Evolutionary conservation across 352 stramenopile species (phyloP).

Genomic region (Phytophthora fragariae): DNA sequence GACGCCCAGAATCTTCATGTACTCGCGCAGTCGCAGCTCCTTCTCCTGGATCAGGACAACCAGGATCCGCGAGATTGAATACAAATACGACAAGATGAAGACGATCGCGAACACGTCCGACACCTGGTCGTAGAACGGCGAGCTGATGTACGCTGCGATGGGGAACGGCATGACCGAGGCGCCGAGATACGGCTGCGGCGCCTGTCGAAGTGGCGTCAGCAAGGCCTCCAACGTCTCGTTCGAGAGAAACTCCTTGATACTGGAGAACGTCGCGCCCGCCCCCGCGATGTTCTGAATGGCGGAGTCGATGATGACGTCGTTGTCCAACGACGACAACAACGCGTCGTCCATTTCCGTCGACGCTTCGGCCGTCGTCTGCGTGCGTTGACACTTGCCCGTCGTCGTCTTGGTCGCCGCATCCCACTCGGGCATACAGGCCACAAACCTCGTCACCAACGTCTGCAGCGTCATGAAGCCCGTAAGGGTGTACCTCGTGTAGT

Average conservation of each 20-base stretch:
- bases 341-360: conserved; percentile 41
- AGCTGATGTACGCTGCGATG: conserved; percentile 60
- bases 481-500: conserved; percentile 30
- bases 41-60: conserved; percentile 94
- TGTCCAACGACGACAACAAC: conserved; percentile 48
- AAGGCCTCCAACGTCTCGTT: conserved; percentile 47
- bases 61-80: conserved; percentile 87
- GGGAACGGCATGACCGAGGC: conserved; percentile 60
- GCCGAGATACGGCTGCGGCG: conserved; percentile 64
- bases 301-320: conserved; percentile 54
- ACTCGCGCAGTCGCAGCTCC: conserved; percentile 91
- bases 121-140: conserved; percentile 79
- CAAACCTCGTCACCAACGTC: conserved; percentile 30
- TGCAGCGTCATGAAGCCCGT: conserved; percentile 42
- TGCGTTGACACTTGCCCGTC: conserved; percentile 26
- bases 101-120: conserved; percentile 85
- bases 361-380: conserved; percentile 28
- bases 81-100: conserved; percentile 93
- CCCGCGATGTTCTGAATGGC: conserved; percentile 33
- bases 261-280: conserved; percentile 29
- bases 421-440: conserved; percentile 38
- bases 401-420: conserved; percentile 25
- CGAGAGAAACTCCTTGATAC: conserved; percentile 32
- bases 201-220: conserved; percentile 59
- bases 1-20: conserved; percentile 95